Percentiles rank a stretch among this genome's conserved stretches.
Evolutionary conservation across 176 grass and related monocot species (phyloP).

Genomic region (Bromus sterilis): DNA sequence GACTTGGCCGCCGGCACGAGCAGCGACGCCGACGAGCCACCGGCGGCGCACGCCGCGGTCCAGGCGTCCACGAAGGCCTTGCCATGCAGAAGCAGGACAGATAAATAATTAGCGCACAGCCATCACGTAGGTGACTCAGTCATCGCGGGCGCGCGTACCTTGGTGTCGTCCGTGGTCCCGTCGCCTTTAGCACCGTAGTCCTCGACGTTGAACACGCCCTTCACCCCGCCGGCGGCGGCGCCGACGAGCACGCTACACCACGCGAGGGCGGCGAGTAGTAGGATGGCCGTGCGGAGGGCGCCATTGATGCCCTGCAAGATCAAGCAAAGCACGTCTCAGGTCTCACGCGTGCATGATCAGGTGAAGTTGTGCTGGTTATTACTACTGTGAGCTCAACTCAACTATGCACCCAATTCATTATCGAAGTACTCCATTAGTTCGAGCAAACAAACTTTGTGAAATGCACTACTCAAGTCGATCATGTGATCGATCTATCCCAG

Average conservation of each 20-base stretch:
- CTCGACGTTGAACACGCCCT: constrained; percentile 20
- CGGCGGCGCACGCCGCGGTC: constrained; percentile 23
- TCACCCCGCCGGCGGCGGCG: not conserved
- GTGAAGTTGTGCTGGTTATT: no score
- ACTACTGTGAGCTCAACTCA: no score
- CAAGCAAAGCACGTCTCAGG: not conserved
- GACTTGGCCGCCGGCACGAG: constrained; percentile 13
- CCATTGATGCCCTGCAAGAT: constrained; percentile 6
- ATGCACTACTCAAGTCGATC: no score
- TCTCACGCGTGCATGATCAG: no score
- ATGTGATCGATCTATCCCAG: no score
- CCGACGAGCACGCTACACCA: not conserved
- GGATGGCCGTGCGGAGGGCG: not conserved
- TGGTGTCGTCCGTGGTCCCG: constrained; percentile 33
- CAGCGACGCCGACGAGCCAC: not conserved
- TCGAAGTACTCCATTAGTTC: no score
- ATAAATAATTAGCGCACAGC: not conserved
- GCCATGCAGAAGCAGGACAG: not conserved
- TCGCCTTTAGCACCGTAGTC: constrained; percentile 41
- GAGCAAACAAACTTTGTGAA: not conserved
- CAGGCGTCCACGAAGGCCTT: constrained; percentile 48
- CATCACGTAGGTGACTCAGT: not conserved
- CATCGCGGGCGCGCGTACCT: constrained; percentile 9
- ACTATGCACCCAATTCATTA: no score
- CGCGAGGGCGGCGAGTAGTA: not conserved